These are phyloP conservation scores for Lobosporangium transversale DNA, from an alignment of 192 early-diverging fungal genomes.

Conservation along the genomic window DNA sequence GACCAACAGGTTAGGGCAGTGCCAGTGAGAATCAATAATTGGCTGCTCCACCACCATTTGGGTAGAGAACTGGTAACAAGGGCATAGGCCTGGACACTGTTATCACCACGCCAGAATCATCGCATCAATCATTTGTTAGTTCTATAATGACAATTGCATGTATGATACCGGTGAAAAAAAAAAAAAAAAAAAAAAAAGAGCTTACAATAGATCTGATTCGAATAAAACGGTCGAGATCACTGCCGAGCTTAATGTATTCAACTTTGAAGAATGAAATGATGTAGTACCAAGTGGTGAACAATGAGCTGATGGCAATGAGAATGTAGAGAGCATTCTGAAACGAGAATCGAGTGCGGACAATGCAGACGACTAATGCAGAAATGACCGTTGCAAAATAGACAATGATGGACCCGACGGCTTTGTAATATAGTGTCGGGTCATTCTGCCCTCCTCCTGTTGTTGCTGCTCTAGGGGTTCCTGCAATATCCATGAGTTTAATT, in stretches of 20 bases:
- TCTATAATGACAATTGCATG: no score
- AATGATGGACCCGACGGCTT: slow-evolving; percentile 43
- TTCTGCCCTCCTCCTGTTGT: background rate
- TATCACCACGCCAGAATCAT: no score
- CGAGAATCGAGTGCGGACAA: slow-evolving; percentile 29
- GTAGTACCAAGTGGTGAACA: slow-evolving; percentile 50
- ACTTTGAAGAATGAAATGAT: slow-evolving; percentile 44
- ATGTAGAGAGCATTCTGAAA: slow-evolving; percentile 43
- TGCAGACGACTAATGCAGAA: slow-evolving; percentile 44
- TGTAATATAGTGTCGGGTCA: slow-evolving; percentile 41
- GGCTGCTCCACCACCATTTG: slow-evolving; percentile 54
- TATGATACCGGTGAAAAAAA: no score
- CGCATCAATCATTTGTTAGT: no score
- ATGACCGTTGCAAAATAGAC: slow-evolving; percentile 49
- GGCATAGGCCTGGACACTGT: slow-evolving; percentile 45
- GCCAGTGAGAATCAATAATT: slow-evolving; percentile 41
- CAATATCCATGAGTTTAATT: background rate
- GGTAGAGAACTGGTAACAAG: slow-evolving; percentile 49
- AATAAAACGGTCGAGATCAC: slow-evolving; percentile 41
- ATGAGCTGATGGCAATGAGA: slow-evolving; percentile 31
- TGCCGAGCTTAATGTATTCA: slow-evolving; percentile 29
- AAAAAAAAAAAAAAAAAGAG: background rate
- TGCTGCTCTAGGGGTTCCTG: background rate
- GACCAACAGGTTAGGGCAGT: slow-evolving; percentile 50
- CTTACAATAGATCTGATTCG: slow-evolving; percentile 53